These are phyloP conservation scores for Aethionema arabicum DNA, from an alignment of 345 rosid species.

Conservation along the genomic window DNA sequence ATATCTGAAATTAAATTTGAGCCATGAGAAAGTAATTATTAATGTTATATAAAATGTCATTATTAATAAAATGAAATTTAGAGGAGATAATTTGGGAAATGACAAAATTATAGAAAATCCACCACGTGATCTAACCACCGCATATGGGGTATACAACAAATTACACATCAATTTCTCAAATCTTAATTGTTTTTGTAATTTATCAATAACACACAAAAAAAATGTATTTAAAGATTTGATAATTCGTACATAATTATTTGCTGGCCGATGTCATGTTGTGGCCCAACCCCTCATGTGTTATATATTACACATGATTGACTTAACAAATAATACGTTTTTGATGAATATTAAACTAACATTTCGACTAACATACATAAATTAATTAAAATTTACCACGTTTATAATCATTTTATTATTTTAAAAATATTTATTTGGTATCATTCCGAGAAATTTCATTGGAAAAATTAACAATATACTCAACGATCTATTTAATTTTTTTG, in stretches of 20 bases:
- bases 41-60: too few relatives aligned
- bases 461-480: too few relatives aligned
- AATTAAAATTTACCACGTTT: too few relatives aligned
- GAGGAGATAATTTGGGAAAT: too few relatives aligned
- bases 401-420: too few relatives aligned
- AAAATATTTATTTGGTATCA: too few relatives aligned
- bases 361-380: too few relatives aligned
- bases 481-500: too few relatives aligned
- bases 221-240: background rate
- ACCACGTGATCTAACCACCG: slow-evolving; percentile 21
- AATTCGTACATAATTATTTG: background rate
- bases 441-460: too few relatives aligned
- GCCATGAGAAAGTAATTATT: too few relatives aligned
- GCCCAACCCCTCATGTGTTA: background rate
- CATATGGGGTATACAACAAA: slow-evolving; percentile 14
- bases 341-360: background rate
- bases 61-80: too few relatives aligned
- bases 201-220: slow-evolving; percentile 1
- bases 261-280: background rate
- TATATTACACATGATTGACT: background rate
- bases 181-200: slow-evolving; percentile 1
- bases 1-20: too few relatives aligned
- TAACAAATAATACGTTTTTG: background rate
- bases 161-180: slow-evolving; percentile 4
- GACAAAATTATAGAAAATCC: background rate